Base-by-base conservation (phyloP, 495 filamentous ascomycete species). In the Parathielavia hyrcaniae region DNA sequence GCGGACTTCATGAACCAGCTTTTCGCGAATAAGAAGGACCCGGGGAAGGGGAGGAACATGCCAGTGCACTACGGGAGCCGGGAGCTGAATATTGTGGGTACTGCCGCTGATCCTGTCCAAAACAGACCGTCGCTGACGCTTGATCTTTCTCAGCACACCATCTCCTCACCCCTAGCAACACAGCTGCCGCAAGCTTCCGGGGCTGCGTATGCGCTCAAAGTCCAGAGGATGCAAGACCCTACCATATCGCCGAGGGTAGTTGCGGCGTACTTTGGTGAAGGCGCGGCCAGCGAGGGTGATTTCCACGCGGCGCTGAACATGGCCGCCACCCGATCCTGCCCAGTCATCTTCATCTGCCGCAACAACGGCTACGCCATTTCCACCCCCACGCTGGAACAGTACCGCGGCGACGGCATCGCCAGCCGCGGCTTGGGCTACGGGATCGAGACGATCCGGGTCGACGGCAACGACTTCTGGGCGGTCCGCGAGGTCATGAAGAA, bases 301-400 rank as follows among this genome's bases (percentile, higher is more conserved):
- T 99, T 99, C 75, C 93, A 99, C 65, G 93, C 91, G 0, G 95
- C 90, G 0, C 78, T 99, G 30, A 99, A 99, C 67, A 91, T 99
- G 50, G 93, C 93, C 19, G 95, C 93, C 1, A 99, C 93, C 5
- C 80, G 93, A 4, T 86, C 88, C 23, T 96, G 91, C 60, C 93
- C 93, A 0, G 85, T 95, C 12, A 77, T 99, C 36, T 99, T 97
- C 77, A 81, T 99, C 55, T 97, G 95, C 75, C 84, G 95, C 45
- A 99, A 99, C 72, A 99, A 99, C 64, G 93, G 93, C 0, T 99
- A 88, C 66, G 93, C 93, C 16, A 99, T 99, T 55, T 90, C 86
- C 0, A 99, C 93, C 0, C 91, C 93, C 1, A 96, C 91, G 0
- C 74, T 96, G 0, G 93, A 99, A 61, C 93, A 99, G 66, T 99